Evolutionary conservation across 2,329 filamentous ascomycete species (phyloP).

Genomic region (Ophiosphaerella korrae): DNA sequence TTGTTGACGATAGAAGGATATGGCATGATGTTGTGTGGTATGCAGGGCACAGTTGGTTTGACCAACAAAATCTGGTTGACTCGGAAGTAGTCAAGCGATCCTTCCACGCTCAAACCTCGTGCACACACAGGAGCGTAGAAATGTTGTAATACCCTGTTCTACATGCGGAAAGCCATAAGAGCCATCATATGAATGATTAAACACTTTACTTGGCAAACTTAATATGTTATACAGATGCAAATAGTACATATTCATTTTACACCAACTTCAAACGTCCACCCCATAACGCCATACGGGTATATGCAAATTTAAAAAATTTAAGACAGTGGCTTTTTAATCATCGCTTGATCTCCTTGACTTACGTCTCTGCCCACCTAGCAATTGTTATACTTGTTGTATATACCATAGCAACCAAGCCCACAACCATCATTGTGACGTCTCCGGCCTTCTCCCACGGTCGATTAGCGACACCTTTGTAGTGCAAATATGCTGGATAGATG

Average conservation of each 20-base stretch:
- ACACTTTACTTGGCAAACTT: too few relatives aligned
- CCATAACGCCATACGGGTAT: constrained; percentile 2
- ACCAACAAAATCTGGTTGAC: too few relatives aligned
- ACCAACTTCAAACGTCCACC: neutral
- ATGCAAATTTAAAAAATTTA: neutral
- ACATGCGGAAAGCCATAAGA: too few relatives aligned
- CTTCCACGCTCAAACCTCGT: too few relatives aligned
- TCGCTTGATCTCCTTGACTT: neutral
- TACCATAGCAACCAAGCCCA: constrained; percentile 73
- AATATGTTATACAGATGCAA: neutral
- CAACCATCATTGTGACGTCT: constrained; percentile 66
- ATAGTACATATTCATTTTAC: neutral
- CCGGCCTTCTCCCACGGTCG: constrained; percentile 60
- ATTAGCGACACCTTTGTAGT: constrained; percentile 69
- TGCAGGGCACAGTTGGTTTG: too few relatives aligned
- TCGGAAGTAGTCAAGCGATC: too few relatives aligned
- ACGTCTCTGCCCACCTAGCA: constrained; percentile 39
- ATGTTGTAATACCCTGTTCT: too few relatives aligned
- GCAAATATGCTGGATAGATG: constrained; percentile 74
- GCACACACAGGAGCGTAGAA: too few relatives aligned
- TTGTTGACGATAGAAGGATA: neutral
- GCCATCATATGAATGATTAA: too few relatives aligned
- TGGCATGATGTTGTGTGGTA: neutral
- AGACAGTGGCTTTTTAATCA: neutral
- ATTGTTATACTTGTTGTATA: constrained; percentile 72